Evolutionary conservation across 306 rosid species (phyloP).

Genomic region (Acacia acuminata): DNA sequence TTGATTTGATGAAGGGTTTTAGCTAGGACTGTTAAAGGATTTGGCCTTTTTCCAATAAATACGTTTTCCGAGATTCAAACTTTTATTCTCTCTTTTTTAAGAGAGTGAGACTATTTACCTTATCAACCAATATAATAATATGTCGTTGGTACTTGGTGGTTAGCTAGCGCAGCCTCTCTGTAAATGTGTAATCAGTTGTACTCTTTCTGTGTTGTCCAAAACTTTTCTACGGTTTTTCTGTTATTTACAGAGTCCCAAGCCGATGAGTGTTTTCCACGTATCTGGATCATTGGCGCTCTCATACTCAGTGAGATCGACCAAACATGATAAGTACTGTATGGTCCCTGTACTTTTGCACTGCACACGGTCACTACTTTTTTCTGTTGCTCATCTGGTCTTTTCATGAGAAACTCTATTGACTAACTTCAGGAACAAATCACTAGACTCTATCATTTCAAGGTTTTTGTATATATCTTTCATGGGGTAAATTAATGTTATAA

Average conservation of each 20-base stretch:
- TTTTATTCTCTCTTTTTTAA: too few species aligned
- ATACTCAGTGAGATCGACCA: background rate
- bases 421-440: background rate
- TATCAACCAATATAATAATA: too few species aligned
- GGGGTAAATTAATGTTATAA: background rate
- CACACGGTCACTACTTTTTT: background rate
- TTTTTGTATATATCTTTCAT: too few species aligned
- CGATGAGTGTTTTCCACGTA: background rate
- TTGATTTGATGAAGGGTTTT: too few species aligned
- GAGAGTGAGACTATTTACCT: too few species aligned
- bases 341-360: background rate
- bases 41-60: too few species aligned
- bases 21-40: too few species aligned
- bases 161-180: background rate
- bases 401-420: background rate
- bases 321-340: background rate
- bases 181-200: too few species aligned
- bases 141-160: too few species aligned
- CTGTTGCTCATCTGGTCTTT: background rate
- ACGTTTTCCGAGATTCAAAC: too few species aligned
- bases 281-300: background rate
- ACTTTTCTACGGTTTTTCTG: background rate
- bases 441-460: background rate
- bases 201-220: too few species aligned
- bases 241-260: background rate